phyloP scores from a whole-genome alignment of 2,329 filamentous ascomycete genomes.

The Cladorrhinum sp. region DNA sequence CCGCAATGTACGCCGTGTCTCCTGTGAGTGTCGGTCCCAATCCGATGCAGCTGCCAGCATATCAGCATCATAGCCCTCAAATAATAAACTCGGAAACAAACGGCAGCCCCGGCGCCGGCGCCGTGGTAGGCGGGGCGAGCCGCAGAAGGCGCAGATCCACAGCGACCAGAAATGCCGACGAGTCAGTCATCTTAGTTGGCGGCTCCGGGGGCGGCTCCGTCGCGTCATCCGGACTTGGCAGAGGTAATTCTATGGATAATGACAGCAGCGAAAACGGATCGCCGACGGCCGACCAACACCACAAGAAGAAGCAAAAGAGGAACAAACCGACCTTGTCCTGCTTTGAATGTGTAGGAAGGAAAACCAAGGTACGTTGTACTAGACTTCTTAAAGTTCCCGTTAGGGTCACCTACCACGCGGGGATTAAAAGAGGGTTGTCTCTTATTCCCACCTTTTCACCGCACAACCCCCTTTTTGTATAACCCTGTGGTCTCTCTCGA shows the following conservation, averaged over 20 bases:
- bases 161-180: not conserved
- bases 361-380: conserved; percentile 64
- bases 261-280: conserved; percentile 27
- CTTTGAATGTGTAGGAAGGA: conserved; percentile 75
- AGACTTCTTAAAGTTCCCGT: conserved; percentile 9
- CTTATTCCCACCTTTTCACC: not conserved
- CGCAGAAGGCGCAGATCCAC: not conserved
- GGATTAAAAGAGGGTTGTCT: not conserved
- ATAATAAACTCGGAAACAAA: not conserved
- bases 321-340: conserved; percentile 82
- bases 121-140: not conserved
- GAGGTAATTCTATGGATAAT: not conserved
- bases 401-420: not conserved
- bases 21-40: not conserved
- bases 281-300: conserved; percentile 34
- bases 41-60: not conserved
- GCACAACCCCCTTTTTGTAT: not conserved
- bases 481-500: not conserved
- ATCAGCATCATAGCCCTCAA: not conserved
- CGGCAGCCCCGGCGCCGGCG: not conserved
- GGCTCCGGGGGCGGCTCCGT: conserved; percentile 9
- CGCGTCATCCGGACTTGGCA: conserved; percentile 17
- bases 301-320: conserved; percentile 72
- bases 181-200: not conserved
- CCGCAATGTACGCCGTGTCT: conserved; percentile 24